Base-by-base conservation (phyloP, 2,329 filamentous ascomycete genomes). In the Huntiella savannae region DNA sequence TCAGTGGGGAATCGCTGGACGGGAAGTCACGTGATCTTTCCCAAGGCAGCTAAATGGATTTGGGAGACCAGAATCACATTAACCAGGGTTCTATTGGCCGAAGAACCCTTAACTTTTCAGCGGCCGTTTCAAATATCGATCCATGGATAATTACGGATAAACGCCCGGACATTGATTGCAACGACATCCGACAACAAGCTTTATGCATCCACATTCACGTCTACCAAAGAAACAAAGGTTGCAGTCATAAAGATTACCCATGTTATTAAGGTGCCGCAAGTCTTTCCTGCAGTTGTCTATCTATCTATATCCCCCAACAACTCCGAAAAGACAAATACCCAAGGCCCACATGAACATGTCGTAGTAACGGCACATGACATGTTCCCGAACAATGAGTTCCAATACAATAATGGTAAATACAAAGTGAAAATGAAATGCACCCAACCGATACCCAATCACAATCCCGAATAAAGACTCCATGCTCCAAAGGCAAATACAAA, bases 181-280 rank as follows among this genome's bases (percentile, higher is more conserved):
- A 43, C 40, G 13, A 42, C 40, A 43, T 43, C 40, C 16, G 28
- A 43, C 28, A 43, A 16, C 13, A 33, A 43, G 7, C 15, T 33
- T 43, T 5, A 43, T 43, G 40, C 40, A 33, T 35, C 12, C 13
- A 43, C 3, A 43, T 33, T 28, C n/a, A 43, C 12, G 1, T n/a
- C 22, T 4, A 22, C 22, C 3, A 43, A 37, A 12, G 5, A 5
- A 43, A 34, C 10, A 33, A 47, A 35, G 11, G 33, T 15, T 13
- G 34, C 43, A 42, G 43, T 43, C 22, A 48, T 44, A 8, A 43
- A 43, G 32, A 45, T 40, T 43, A 32, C 19, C 33, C n/a, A 32
- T 19, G 17, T 19, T 41, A 11, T 33, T 33, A 43, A 43, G 34
- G n/a, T 10, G 16, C 11, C 16, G 10, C 12, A 43, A 33, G 13